phyloP scores from a whole-genome alignment of 1,284 basidiomycete genomes.

The Ganoderma lucidum region DNA sequence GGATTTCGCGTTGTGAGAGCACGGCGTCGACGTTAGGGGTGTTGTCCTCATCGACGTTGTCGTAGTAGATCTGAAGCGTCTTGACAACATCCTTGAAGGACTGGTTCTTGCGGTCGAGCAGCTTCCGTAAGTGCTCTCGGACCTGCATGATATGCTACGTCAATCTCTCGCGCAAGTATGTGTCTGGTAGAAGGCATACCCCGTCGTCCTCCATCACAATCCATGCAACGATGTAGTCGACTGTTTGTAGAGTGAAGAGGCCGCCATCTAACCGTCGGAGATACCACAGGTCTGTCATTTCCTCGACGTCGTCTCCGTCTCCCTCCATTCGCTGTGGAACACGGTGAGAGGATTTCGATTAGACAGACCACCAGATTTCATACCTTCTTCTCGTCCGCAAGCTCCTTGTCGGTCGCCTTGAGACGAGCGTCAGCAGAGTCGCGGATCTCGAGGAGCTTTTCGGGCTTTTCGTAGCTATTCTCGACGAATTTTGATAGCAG shows the following conservation, averaged over 20 bases:
- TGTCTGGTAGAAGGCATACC: constrained; percentile 54
- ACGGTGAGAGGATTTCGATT: neutral
- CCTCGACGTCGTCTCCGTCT: constrained; percentile 67
- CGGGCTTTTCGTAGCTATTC: constrained; percentile 89
- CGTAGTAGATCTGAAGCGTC: constrained; percentile 71
- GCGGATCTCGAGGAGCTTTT: constrained; percentile 90
- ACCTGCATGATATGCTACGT: constrained; percentile 55
- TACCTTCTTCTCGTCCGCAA: constrained; percentile 74
- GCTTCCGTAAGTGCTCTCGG: constrained; percentile 73
- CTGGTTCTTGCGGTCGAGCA: constrained; percentile 78
- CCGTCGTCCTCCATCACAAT: constrained; percentile 98
- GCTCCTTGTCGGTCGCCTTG: constrained; percentile 65
- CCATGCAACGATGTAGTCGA: constrained; percentile 96
- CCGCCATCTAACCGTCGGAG: constrained; percentile 87
- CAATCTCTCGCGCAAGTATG: constrained; percentile 9
- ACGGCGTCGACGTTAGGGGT: constrained; percentile 42
- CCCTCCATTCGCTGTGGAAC: constrained; percentile 56
- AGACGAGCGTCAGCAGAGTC: constrained; percentile 73
- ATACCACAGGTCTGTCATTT: constrained; percentile 84
- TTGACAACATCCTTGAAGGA: constrained; percentile 70
- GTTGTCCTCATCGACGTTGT: constrained; percentile 73
- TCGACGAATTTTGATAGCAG: constrained; percentile 95
- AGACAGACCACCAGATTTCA: constrained; percentile 18
- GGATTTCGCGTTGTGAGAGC: constrained; percentile 72
- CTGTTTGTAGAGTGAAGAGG: constrained; percentile 87